Evolutionary conservation across 2,329 filamentous ascomycete species (phyloP).

Genomic region (Penicillium sp.): DNA sequence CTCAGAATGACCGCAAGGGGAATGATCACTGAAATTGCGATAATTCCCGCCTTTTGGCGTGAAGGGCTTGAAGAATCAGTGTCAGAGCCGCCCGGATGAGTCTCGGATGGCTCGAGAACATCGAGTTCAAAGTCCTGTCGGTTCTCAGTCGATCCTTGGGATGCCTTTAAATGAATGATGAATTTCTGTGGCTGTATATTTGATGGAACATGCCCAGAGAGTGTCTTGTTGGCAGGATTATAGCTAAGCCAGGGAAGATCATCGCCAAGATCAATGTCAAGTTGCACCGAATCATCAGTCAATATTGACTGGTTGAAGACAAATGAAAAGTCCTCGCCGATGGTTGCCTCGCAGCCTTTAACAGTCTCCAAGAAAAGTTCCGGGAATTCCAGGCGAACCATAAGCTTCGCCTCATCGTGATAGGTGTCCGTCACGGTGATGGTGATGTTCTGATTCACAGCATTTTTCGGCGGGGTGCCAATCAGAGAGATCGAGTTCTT

Average conservation of each 20-base stretch:
- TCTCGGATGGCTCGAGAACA: slow-evolving; percentile 33
- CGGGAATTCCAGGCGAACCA: slow-evolving; percentile 55
- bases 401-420: slow-evolving; percentile 64
- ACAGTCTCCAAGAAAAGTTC: slow-evolving; percentile 54
- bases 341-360: slow-evolving; percentile 54
- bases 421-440: slow-evolving; percentile 66
- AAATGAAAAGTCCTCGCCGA: slow-evolving; percentile 58
- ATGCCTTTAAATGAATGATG: slow-evolving; percentile 53
- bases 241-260: slow-evolving; percentile 58
- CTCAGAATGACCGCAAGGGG: slow-evolving; percentile 41
- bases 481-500: slow-evolving; percentile 64
- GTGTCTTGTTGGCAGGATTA: slow-evolving; percentile 50
- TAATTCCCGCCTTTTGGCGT: slow-evolving; percentile 45
- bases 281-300: slow-evolving; percentile 45
- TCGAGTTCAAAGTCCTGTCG: slow-evolving; percentile 54
- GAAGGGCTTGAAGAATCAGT: slow-evolving; percentile 28
- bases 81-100: slow-evolving; percentile 17
- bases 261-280: slow-evolving; percentile 53
- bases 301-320: slow-evolving; percentile 54
- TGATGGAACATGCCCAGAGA: slow-evolving; percentile 58
- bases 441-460: slow-evolving; percentile 66
- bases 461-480: slow-evolving; percentile 68
- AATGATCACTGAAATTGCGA: slow-evolving; percentile 45
- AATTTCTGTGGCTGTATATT: slow-evolving; percentile 47
- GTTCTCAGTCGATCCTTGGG: slow-evolving; percentile 46